phyloP scores from a whole-genome alignment of 345 rosid genomes.

The Salix arbutifolia region DNA sequence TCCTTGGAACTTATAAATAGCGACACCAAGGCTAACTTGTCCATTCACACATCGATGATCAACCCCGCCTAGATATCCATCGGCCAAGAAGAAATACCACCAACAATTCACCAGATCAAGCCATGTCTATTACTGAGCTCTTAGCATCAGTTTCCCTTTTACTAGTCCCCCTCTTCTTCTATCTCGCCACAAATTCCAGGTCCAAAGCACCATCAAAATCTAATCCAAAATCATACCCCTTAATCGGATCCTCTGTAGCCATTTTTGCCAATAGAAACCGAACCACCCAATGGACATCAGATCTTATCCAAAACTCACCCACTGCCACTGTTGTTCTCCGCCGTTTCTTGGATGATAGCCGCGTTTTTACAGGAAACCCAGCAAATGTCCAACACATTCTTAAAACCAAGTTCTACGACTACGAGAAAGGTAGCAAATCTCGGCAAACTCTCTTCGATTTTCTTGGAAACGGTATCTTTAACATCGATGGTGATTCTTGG shows the following conservation, averaged over 20 bases:
- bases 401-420: conserved; percentile 36
- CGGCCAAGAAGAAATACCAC: not conserved
- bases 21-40: not conserved
- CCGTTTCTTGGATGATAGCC: conserved; percentile 31
- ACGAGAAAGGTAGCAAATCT: conserved; percentile 46
- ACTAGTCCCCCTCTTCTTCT: conserved; percentile 28
- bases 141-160: not conserved
- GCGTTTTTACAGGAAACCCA: conserved; percentile 51
- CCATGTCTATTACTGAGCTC: not conserved
- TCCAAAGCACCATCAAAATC: not conserved
- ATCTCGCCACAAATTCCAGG: conserved; percentile 11
- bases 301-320: conserved; percentile 41
- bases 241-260: conserved; percentile 43
- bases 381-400: conserved; percentile 55
- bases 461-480: conserved; percentile 72
- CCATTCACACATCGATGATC: not conserved
- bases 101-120: conserved; percentile 38
- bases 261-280: conserved; percentile 33
- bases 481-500: conserved; percentile 59
- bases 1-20: not conserved
- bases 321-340: conserved; percentile 41
- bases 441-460: conserved; percentile 40
- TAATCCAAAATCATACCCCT: conserved; percentile 38
- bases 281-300: conserved; percentile 45
- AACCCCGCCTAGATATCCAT: not conserved